Percentiles rank a stretch among this genome's conserved stretches.
These are phyloP conservation scores for Aristolochia californica DNA, from an alignment of 164 flowering plant genomes.

Conservation along the genomic window DNA sequence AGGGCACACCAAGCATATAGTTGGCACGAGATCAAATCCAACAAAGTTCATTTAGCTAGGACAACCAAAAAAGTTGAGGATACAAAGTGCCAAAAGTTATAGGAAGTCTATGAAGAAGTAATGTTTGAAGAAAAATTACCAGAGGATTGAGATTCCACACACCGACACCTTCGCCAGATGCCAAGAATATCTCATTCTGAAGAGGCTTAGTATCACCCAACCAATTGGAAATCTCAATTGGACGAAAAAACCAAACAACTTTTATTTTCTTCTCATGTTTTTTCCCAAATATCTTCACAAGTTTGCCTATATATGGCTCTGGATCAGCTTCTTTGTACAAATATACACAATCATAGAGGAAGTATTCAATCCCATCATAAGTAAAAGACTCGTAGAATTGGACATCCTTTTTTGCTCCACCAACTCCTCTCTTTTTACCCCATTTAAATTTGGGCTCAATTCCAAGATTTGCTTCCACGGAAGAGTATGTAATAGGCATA, in stretches of 20 bases:
- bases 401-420: constrained; percentile 45
- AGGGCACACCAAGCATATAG: no score
- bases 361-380: constrained; percentile 63
- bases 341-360: constrained; percentile 55
- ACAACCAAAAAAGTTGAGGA: no score
- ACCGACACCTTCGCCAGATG: constrained; percentile 68
- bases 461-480: constrained; percentile 19
- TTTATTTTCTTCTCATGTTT: constrained; percentile 40
- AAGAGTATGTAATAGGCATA: constrained; percentile 15
- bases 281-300: constrained; percentile 64
- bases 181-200: constrained; percentile 69
- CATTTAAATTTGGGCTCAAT: constrained; percentile 50
- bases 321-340: constrained; percentile 39
- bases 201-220: constrained; percentile 21
- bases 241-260: constrained; percentile 72
- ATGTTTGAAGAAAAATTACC: constrained; percentile 34
- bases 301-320: constrained; percentile 65
- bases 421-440: constrained; percentile 61
- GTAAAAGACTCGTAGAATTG: constrained; percentile 74
- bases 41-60: no score
- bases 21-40: no score
- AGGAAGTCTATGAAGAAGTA: no score
- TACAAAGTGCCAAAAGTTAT: no score
- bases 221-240: constrained; percentile 39
- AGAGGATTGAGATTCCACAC: constrained; percentile 53